Evolutionary conservation across 768 basidiomycete species (phyloP).

Genomic region (Boletus sp.): DNA sequence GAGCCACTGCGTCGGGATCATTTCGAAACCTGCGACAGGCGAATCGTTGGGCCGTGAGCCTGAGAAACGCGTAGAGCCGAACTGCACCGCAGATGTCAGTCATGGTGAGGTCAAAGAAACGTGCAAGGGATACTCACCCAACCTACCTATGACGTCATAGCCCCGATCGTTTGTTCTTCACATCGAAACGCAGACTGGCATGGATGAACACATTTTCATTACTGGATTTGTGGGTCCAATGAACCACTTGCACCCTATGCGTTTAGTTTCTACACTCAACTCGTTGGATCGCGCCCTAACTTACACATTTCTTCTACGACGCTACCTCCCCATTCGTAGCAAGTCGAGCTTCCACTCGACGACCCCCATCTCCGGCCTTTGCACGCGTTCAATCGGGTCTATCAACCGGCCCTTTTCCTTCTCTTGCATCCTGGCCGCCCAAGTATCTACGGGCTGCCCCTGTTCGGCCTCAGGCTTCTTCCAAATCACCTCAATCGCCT

Average conservation of each 20-base stretch:
- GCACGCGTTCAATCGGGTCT: conserved; percentile 51
- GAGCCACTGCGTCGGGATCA: neutral
- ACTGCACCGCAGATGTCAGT: neutral
- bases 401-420: conserved; percentile 43
- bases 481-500: conserved; percentile 68
- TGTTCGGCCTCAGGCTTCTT: conserved; percentile 33
- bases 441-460: conserved; percentile 38
- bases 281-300: neutral
- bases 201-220: too few relatives aligned
- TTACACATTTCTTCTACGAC: neutral
- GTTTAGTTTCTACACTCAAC: neutral
- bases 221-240: too few relatives aligned
- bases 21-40: neutral
- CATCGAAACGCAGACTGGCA: neutral
- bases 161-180: neutral
- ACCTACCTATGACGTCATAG: too few relatives aligned
- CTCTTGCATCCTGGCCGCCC: conserved; percentile 54
- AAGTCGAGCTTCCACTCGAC: conserved; percentile 25
- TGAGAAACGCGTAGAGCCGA: neutral
- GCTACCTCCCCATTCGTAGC: conserved; percentile 10
- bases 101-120: neutral
- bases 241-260: neutral
- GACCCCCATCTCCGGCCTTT: conserved; percentile 41
- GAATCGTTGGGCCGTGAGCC: neutral
- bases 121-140: neutral